Conservation (phyloP, 2,329 filamentous ascomycete species). For the Phyllosticta capitalensis region DNA sequence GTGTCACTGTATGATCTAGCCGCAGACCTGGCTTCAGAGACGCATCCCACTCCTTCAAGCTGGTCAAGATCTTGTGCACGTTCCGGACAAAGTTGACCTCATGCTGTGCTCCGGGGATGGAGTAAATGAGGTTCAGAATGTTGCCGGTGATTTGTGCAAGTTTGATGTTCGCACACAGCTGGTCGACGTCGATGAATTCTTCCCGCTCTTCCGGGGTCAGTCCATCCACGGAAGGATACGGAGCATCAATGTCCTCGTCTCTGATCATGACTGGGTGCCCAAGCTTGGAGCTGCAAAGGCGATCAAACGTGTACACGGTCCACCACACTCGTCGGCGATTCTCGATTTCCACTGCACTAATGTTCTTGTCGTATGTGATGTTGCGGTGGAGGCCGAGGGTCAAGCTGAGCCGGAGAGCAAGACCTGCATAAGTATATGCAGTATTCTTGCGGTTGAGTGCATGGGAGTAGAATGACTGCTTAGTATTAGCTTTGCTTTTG, state of each 20-base stretch:
- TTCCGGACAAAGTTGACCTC: slow-evolving; percentile 22
- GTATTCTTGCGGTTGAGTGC: slow-evolving; percentile 15
- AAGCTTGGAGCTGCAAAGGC: slow-evolving; percentile 42
- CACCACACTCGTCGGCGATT: slow-evolving; percentile 17
- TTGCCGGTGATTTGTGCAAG: slow-evolving; percentile 30
- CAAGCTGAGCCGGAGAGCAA: slow-evolving; percentile 12
- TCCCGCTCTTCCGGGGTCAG: slow-evolving; percentile 24
- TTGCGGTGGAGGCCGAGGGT: slow-evolving; percentile 14
- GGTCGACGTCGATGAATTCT: slow-evolving; percentile 29
- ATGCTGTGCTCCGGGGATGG: slow-evolving; percentile 14
- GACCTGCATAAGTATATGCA: slow-evolving; percentile 15
- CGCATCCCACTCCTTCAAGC: slow-evolving; percentile 30
- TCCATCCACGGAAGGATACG: slow-evolving; percentile 27
- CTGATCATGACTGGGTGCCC: slow-evolving; percentile 40
- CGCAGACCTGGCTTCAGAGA: slow-evolving; percentile 27
- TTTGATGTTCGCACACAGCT: slow-evolving; percentile 29
- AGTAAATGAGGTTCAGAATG: slow-evolving; percentile 22
- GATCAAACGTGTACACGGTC: slow-evolving; percentile 34
- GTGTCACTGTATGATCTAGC: slow-evolving; percentile 23
- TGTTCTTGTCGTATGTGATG: slow-evolving; percentile 10
- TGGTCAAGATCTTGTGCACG: slow-evolving; percentile 31
- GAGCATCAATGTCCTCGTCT: slow-evolving; percentile 38
- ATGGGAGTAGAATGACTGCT: slow-evolving; percentile 16
- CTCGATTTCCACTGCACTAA: slow-evolving; percentile 12
- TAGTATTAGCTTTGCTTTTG: background rate